These are phyloP conservation scores for Trametes elegans DNA, from an alignment of 768 basidiomycete species.

Conservation along the genomic window DNA sequence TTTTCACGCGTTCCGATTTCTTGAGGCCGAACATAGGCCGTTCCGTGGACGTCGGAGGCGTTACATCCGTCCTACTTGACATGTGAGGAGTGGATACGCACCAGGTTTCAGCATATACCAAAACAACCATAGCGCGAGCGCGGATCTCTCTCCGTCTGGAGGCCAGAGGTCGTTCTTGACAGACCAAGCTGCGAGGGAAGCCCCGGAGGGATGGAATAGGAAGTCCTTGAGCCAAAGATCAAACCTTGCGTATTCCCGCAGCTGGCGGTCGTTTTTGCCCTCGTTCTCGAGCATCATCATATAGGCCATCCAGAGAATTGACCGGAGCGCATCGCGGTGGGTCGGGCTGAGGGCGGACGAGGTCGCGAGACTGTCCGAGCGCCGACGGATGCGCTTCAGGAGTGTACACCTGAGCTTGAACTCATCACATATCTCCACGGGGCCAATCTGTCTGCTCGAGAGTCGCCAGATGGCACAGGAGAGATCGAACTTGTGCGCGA, in stretches of 20 bases:
- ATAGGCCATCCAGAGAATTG: constrained; percentile 67
- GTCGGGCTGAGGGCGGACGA: constrained; percentile 14
- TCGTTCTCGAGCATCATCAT: constrained; percentile 83
- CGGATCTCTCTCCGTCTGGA: constrained; percentile 53
- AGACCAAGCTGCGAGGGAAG: constrained; percentile 45
- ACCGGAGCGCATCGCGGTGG: constrained; percentile 30
- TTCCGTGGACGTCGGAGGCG: background rate
- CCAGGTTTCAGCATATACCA: constrained; percentile 70
- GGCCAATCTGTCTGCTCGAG: constrained; percentile 17
- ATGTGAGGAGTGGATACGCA: constrained; percentile 32
- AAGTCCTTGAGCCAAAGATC: constrained; percentile 64
- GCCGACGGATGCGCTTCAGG: constrained; percentile 54
- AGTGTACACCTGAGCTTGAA: constrained; percentile 57
- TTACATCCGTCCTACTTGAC: background rate
- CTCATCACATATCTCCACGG: constrained; percentile 39
- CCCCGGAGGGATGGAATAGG: constrained; percentile 61
- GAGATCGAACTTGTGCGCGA: constrained; percentile 64
- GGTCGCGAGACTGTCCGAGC: constrained; percentile 27
- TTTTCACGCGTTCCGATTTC: background rate
- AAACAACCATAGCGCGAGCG: constrained; percentile 76
- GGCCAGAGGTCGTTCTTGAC: constrained; percentile 58
- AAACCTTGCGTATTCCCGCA: constrained; percentile 65
- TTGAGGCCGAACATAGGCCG: background rate
- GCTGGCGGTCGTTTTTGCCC: constrained; percentile 65
- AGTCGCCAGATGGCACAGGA: constrained; percentile 49